Percentiles rank a stretch among this genome's conserved stretches.
Conservation (phyloP, 768 basidiomycete genomes). For the Lyophyllum atratum region DNA sequence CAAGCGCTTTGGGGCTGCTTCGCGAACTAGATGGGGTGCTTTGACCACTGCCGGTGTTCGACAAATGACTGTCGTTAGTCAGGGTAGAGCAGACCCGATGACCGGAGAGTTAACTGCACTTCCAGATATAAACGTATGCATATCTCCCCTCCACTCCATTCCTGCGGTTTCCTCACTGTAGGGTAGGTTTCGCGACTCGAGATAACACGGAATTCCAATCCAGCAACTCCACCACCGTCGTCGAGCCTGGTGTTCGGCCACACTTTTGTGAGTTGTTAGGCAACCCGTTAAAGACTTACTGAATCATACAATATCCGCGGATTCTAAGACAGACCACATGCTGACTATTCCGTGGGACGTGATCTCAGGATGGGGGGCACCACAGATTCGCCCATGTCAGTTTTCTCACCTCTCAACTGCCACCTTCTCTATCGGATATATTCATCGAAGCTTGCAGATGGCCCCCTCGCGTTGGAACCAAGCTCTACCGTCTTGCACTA, state of each 20-base stretch:
- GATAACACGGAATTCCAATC: conserved; percentile 48
- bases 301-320: conserved; percentile 3
- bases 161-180: neutral
- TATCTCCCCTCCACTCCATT: neutral
- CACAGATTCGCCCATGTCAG: conserved; percentile 84
- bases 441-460: conserved; percentile 46
- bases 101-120: conserved; percentile 24
- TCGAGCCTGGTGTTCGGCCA: conserved; percentile 80
- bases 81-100: conserved; percentile 13
- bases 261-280: conserved; percentile 63
- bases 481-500: conserved; percentile 88
- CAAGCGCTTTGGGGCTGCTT: conserved; percentile 8
- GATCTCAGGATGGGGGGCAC: conserved; percentile 76
- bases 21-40: conserved; percentile 16
- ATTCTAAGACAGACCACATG: conserved; percentile 83
- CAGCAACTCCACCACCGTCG: conserved; percentile 63
- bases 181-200: conserved; percentile 54
- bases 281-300: conserved; percentile 1
- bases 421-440: conserved; percentile 2
- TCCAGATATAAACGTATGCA: conserved; percentile 37
- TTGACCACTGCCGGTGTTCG: conserved; percentile 5
- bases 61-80: conserved; percentile 8
- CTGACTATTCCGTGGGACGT: conserved; percentile 75
- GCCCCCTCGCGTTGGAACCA: conserved; percentile 73
- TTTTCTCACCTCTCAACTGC: conserved; percentile 12